These are phyloP conservation scores for Fusarium nematophilum DNA, from an alignment of 2,329 filamentous ascomycete genomes.

Conservation along the genomic window DNA sequence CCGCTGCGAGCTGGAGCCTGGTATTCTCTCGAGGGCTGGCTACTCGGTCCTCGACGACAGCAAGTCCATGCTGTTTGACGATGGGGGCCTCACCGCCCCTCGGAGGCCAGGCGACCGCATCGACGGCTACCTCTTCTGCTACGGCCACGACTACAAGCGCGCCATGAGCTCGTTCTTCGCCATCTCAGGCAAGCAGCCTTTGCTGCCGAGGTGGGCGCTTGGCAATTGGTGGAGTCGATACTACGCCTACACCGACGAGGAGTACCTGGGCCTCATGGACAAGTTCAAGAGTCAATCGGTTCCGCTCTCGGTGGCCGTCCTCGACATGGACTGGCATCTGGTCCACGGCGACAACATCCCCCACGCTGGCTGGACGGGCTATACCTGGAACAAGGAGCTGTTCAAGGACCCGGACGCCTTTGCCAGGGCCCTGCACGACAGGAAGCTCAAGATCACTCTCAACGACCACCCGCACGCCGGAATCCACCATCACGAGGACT, in stretches of 20 bases:
- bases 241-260: conserved; percentile 65
- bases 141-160: conserved; percentile 66
- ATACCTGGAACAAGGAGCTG: conserved; percentile 68
- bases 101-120: conserved; percentile 59
- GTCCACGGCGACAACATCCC: conserved; percentile 59
- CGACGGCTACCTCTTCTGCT: conserved; percentile 70
- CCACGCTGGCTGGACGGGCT: conserved; percentile 61
- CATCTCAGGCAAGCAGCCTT: conserved; percentile 66
- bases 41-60: conserved; percentile 66
- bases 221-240: conserved; percentile 77
- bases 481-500: conserved; percentile 65
- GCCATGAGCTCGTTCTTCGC: conserved; percentile 66
- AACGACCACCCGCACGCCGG: conserved; percentile 74
- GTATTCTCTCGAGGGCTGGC: conserved; percentile 62
- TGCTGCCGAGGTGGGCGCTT: conserved; percentile 67
- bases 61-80: conserved; percentile 66
- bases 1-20: conserved; percentile 59
- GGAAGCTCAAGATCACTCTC: conserved; percentile 64
- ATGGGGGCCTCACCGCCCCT: conserved; percentile 62
- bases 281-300: conserved; percentile 62
- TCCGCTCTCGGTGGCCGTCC: conserved; percentile 68
- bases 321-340: conserved; percentile 76
- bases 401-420: conserved; percentile 65
- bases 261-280: conserved; percentile 69
- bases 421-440: conserved; percentile 60